phyloP scores from a whole-genome alignment of 1,139 yeast genomes.

The Suhomyces terraborum region DNA sequence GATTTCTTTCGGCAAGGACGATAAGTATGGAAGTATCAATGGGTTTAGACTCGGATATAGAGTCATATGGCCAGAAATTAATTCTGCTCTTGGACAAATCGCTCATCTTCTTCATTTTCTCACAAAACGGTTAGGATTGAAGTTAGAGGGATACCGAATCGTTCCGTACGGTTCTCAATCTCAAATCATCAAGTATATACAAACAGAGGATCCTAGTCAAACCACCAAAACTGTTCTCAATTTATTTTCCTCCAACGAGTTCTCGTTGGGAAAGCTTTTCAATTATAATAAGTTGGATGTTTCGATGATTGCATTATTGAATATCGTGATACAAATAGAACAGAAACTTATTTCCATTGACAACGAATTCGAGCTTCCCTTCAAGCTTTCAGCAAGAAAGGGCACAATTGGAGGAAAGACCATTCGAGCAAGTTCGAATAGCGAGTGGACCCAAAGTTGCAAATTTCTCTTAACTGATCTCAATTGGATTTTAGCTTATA shows the following conservation, averaged over 20 bases:
- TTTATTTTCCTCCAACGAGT: conserved; percentile 65
- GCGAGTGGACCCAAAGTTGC: conserved; percentile 91
- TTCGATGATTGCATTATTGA: conserved; percentile 75
- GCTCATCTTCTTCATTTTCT: conserved; percentile 70
- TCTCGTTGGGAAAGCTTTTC: conserved; percentile 66
- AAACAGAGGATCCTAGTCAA: conserved; percentile 8
- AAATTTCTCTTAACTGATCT: conserved; percentile 73
- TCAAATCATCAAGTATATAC: conserved; percentile 58
- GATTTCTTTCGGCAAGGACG: conserved; percentile 67
- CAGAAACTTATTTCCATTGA: conserved; percentile 50
- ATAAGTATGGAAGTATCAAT: conserved; percentile 84
- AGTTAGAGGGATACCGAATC: conserved; percentile 60
- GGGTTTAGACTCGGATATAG: conserved; percentile 75
- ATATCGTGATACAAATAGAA: conserved; percentile 61
- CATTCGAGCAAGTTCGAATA: conserved; percentile 69
- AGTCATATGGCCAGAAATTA: conserved; percentile 89
- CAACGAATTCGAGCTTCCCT: conserved; percentile 69
- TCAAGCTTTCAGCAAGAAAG: conserved; percentile 41
- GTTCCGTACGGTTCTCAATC: conserved; percentile 88
- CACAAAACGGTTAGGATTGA: conserved; percentile 55
- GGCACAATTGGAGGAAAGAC: conserved; percentile 81
- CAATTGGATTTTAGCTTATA: conserved; percentile 55
- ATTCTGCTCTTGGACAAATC: conserved; percentile 90
- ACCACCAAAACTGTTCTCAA: conserved; percentile 37
- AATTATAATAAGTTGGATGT: conserved; percentile 71